These are phyloP conservation scores for Lecanoromycetidae sp. DNA, from an alignment of 2,329 filamentous ascomycete species.

Conservation along the genomic window DNA sequence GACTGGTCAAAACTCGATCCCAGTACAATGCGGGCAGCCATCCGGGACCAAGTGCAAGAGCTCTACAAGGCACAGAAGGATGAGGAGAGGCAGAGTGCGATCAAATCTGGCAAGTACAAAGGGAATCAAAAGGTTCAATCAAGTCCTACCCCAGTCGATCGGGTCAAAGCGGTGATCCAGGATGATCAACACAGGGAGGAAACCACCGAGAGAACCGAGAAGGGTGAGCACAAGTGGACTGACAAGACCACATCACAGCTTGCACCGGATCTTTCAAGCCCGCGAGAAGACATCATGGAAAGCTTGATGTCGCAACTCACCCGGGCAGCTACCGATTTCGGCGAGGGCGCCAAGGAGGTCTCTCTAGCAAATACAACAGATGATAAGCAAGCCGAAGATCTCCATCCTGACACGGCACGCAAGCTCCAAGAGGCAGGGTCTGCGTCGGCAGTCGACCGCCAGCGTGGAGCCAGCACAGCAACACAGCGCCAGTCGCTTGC, in stretches of 20 bases:
- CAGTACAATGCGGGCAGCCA: constrained; percentile 48
- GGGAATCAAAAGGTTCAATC: not conserved
- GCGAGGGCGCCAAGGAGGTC: too few relatives aligned
- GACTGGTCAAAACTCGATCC: constrained; percentile 46
- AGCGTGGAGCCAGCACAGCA: not conserved
- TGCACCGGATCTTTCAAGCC: not conserved
- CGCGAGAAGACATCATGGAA: not conserved
- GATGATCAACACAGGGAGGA: not conserved
- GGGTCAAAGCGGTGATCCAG: not conserved
- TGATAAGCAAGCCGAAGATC: too few relatives aligned
- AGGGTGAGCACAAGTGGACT: not conserved
- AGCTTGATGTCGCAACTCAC: not conserved
- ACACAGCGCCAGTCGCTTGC: too few relatives aligned
- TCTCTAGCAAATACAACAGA: too few relatives aligned
- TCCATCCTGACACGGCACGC: too few relatives aligned
- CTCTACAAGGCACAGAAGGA: constrained; percentile 49
- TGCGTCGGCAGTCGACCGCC: too few relatives aligned
- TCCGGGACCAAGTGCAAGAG: constrained; percentile 54
- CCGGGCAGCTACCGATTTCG: too few relatives aligned
- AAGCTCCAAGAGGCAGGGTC: too few relatives aligned
- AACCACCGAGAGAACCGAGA: not conserved
- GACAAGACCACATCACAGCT: not conserved
- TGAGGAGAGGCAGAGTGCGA: constrained; percentile 4
- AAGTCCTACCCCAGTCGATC: constrained; percentile 1
- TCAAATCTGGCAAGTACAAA: constrained; percentile 1